Percentiles rank a stretch among this genome's conserved stretches.
These are phyloP conservation scores for Collybia nuda DNA, from an alignment of 768 basidiomycete genomes.

Conservation along the genomic window DNA sequence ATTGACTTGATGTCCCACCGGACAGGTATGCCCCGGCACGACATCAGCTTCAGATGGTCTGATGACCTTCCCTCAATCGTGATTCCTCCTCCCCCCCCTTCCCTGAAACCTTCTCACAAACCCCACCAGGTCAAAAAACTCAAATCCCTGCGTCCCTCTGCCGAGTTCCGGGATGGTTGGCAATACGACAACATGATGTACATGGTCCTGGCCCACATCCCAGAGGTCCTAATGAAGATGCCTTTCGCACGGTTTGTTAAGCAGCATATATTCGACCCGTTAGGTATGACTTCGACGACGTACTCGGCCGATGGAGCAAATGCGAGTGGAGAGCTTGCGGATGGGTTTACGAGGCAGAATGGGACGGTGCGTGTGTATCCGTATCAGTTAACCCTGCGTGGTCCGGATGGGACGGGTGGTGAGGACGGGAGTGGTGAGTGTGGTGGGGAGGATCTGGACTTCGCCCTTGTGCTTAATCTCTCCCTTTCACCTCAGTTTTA, in stretches of 20 bases:
- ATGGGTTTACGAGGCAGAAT: slow-evolving; percentile 20
- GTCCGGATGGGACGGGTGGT: slow-evolving; percentile 22
- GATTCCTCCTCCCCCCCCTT: neutral
- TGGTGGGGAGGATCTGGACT: no score
- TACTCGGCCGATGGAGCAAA: slow-evolving; percentile 26
- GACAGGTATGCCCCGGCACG: slow-evolving; percentile 18
- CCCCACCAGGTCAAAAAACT: slow-evolving; percentile 16
- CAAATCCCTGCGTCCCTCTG: slow-evolving; percentile 26
- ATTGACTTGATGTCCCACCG: slow-evolving; percentile 21
- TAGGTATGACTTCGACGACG: slow-evolving; percentile 26
- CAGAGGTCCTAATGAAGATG: slow-evolving; percentile 20
- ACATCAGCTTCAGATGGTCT: slow-evolving; percentile 8
- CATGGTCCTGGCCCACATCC: slow-evolving; percentile 24
- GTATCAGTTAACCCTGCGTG: slow-evolving; percentile 19
- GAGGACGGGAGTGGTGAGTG: slow-evolving; percentile 24
- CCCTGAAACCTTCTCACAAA: neutral
- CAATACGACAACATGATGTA: slow-evolving; percentile 33
- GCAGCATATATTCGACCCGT: slow-evolving; percentile 26
- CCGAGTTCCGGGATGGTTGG: slow-evolving; percentile 24
- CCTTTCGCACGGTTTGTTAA: slow-evolving; percentile 28
- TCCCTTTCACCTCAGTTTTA: slow-evolving; percentile 12
- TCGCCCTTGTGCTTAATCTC: neutral
- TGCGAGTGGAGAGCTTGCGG: slow-evolving; percentile 22
- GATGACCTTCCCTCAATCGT: slow-evolving; percentile 12
- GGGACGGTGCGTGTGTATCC: slow-evolving; percentile 10